These are phyloP conservation scores for Colletotrichum limetticola DNA, from an alignment of 2,329 filamentous ascomycete species.

Conservation along the genomic window DNA sequence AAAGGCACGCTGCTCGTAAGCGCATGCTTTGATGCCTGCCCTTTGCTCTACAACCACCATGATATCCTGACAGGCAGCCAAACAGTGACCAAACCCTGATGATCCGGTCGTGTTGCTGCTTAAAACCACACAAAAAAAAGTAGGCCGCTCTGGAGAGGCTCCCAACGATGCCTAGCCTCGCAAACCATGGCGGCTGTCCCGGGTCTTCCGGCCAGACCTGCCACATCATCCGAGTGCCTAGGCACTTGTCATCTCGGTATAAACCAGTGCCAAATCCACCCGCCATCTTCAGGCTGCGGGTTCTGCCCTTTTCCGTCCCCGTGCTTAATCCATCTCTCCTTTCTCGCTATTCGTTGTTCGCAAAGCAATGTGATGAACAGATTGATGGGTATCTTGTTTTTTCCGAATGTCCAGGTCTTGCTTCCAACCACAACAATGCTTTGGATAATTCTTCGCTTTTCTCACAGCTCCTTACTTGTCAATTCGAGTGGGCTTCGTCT, in stretches of 20 bases:
- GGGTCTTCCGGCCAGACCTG: conserved; percentile 25
- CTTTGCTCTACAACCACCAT: conserved; percentile 9
- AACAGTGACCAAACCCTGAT: background rate
- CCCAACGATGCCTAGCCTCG: conserved; percentile 14
- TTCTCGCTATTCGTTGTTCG: conserved; percentile 14
- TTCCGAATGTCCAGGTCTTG: conserved; percentile 28
- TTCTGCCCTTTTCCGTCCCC: background rate
- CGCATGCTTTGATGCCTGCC: conserved; percentile 2
- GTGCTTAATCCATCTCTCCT: background rate
- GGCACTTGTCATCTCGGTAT: conserved; percentile 10
- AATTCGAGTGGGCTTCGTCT: conserved; percentile 9
- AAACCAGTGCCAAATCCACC: conserved; percentile 8
- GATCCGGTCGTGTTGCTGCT: background rate
- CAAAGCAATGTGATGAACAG: conserved; percentile 32
- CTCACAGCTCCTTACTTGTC: background rate
- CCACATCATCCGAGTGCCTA: background rate
- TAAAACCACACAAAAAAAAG: conserved; percentile 6
- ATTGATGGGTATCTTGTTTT: conserved; percentile 34
- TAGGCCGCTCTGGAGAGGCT: background rate
- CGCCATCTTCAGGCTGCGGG: background rate
- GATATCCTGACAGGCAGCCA: conserved; percentile 20
- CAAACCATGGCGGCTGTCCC: conserved; percentile 1
- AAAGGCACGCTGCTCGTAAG: conserved; percentile 4
- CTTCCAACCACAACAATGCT: conserved; percentile 23
- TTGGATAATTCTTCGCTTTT: conserved; percentile 9